These are phyloP conservation scores for Cutaneotrichosporon mucoides DNA, from an alignment of 1,284 basidiomycete genomes.

Conservation along the genomic window DNA sequence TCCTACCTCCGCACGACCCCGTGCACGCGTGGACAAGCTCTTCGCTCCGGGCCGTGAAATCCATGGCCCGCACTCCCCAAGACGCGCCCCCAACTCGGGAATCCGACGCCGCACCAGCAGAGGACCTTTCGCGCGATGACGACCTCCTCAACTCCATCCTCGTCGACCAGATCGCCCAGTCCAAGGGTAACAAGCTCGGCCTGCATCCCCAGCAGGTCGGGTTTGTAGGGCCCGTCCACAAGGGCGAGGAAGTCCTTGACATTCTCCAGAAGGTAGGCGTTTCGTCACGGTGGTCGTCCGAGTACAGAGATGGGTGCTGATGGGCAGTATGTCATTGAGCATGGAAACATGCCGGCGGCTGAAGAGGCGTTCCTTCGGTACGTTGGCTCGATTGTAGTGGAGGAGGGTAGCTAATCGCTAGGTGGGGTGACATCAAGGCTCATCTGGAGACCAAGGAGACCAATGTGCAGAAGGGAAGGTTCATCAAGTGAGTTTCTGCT, in stretches of 20 bases:
- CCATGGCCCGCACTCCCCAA: neutral
- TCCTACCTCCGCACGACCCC: neutral
- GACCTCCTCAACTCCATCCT: conserved; percentile 47
- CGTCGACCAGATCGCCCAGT: conserved; percentile 43
- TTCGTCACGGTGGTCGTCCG: no score
- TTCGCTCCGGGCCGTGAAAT: neutral
- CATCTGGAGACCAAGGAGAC: conserved; percentile 35
- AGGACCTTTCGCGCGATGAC: conserved; percentile 46
- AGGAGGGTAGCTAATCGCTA: neutral
- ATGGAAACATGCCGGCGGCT: conserved; percentile 23
- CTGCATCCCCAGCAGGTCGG: conserved; percentile 47
- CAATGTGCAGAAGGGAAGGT: conserved; percentile 18
- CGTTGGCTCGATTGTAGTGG: conserved; percentile 3
- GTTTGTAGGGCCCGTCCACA: conserved; percentile 39
- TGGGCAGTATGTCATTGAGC: conserved; percentile 21
- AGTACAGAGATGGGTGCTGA: neutral
- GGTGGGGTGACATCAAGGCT: conserved; percentile 30
- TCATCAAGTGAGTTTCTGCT: conserved; percentile 6
- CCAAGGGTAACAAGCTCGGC: conserved; percentile 35
- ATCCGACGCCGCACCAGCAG: conserved; percentile 28
- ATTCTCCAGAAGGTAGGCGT: conserved; percentile 36
- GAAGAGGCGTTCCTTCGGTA: conserved; percentile 32
- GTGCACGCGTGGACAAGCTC: neutral
- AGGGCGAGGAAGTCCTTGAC: conserved; percentile 33
- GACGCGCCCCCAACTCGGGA: conserved; percentile 9